phyloP scores from a whole-genome alignment of 345 rosid genomes.

The Arabidopsis thaliana region DNA sequence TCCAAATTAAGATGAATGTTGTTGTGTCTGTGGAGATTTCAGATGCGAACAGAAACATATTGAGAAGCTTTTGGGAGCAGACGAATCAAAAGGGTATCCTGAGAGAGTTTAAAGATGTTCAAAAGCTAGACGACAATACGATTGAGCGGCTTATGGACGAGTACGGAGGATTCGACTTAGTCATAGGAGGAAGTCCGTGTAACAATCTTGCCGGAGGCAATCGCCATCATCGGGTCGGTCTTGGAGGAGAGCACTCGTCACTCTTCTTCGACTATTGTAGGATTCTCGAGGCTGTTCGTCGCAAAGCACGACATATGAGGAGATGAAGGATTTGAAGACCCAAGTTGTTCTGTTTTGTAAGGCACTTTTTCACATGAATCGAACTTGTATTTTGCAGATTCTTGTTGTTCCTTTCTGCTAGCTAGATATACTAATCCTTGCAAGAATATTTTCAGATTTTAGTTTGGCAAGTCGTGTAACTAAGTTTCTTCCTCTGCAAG shows the following conservation, averaged over 20 bases:
- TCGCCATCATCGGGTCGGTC: constrained; percentile 36
- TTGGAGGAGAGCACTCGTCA: constrained; percentile 44
- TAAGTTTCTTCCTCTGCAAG: too few species aligned
- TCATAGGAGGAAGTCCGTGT: constrained; percentile 42
- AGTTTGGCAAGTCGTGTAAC: background rate
- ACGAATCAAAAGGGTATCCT: constrained; percentile 35
- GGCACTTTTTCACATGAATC: background rate
- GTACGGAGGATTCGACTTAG: constrained; percentile 47
- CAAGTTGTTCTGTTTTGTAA: background rate
- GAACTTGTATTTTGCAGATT: background rate
- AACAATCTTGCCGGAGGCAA: constrained; percentile 45
- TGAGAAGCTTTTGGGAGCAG: constrained; percentile 42
- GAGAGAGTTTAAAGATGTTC: constrained; percentile 21
- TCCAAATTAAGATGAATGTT: constrained; percentile 24
- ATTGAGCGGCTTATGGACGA: constrained; percentile 15
- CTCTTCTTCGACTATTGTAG: constrained; percentile 45
- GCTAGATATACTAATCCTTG: background rate
- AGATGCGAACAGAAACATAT: constrained; percentile 22
- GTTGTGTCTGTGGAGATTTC: constrained; percentile 45
- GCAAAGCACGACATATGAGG: constrained; percentile 8
- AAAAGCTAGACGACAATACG: background rate
- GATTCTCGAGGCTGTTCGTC: constrained; percentile 31
- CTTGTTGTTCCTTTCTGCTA: background rate
- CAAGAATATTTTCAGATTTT: background rate
- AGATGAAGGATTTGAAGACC: background rate